Evolutionary conservation across 2,329 filamentous ascomycete species (phyloP).

Genomic region (Arthrobotrys megalospora): DNA sequence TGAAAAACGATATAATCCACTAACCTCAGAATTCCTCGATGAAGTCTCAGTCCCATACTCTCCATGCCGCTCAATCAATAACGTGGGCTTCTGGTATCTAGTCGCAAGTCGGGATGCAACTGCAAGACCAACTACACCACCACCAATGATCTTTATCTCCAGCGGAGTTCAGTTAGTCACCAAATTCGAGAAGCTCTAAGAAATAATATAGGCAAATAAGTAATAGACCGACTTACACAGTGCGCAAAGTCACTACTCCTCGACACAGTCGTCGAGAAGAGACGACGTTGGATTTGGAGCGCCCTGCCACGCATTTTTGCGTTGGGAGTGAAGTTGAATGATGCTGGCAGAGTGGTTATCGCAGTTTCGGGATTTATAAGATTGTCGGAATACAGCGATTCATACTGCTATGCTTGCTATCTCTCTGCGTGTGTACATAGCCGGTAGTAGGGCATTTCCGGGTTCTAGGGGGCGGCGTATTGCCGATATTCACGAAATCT

Average conservation of each 20-base stretch:
- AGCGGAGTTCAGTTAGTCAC: not conserved
- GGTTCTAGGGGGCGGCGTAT: too few species aligned
- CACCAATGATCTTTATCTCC: constrained; percentile 73
- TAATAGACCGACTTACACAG: constrained; percentile 65
- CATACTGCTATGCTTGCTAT: not conserved
- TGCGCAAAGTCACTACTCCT: constrained; percentile 66
- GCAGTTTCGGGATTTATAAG: not conserved
- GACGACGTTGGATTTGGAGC: constrained; percentile 60
- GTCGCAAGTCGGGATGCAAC: constrained; percentile 80
- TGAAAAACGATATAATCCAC: not conserved
- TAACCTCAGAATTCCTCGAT: constrained; percentile 86
- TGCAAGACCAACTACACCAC: constrained; percentile 83
- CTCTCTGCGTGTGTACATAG: too few species aligned
- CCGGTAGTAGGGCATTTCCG: not conserved
- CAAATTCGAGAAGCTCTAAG: not conserved
- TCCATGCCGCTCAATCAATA: constrained; percentile 85
- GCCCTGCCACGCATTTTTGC: constrained; percentile 43
- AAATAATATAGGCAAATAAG: not conserved
- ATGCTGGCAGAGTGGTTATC: not conserved
- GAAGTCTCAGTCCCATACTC: constrained; percentile 87
- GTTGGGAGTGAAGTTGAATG: constrained; percentile 42
- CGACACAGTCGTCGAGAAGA: constrained; percentile 65
- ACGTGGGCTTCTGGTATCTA: constrained; percentile 75
- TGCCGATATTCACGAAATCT: constrained; percentile 1
- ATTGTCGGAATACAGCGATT: not conserved